phyloP scores from a whole-genome alignment of 306 rosid genomes.

The Herpetospermum pedunculosum region DNA sequence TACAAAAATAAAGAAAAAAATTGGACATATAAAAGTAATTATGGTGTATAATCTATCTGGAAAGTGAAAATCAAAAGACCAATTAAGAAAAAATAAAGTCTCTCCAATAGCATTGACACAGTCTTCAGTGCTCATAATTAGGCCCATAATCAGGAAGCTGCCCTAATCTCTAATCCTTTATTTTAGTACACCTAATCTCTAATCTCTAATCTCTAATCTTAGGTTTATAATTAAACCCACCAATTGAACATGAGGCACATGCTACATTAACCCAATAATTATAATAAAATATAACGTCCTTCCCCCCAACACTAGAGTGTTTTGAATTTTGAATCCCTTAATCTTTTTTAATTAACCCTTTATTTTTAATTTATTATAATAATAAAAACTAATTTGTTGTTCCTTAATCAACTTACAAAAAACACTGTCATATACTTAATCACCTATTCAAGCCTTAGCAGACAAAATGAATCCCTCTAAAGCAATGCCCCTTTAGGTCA shows the following conservation, averaged over 20 bases:
- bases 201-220: no score
- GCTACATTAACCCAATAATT: background rate
- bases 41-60: conserved; percentile 14
- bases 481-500: background rate
- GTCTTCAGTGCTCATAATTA: conserved; percentile 17
- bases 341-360: background rate
- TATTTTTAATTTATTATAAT: background rate
- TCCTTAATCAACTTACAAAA: background rate
- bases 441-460: background rate
- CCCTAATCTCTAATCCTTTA: background rate
- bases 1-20: background rate
- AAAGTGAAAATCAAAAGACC: conserved; percentile 17
- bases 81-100: background rate
- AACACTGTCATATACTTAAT: background rate
- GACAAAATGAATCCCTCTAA: background rate
- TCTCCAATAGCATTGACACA: background rate
- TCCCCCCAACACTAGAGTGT: background rate
- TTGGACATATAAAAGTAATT: background rate
- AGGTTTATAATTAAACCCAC: no score
- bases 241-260: background rate
- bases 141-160: conserved; percentile 27
- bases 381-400: background rate
- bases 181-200: background rate
- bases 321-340: background rate
- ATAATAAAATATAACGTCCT: background rate